Percentiles rank a stretch among this genome's conserved stretches.
Conservation (phyloP, 768 basidiomycete genomes). For the Lactarius deliciosus region DNA sequence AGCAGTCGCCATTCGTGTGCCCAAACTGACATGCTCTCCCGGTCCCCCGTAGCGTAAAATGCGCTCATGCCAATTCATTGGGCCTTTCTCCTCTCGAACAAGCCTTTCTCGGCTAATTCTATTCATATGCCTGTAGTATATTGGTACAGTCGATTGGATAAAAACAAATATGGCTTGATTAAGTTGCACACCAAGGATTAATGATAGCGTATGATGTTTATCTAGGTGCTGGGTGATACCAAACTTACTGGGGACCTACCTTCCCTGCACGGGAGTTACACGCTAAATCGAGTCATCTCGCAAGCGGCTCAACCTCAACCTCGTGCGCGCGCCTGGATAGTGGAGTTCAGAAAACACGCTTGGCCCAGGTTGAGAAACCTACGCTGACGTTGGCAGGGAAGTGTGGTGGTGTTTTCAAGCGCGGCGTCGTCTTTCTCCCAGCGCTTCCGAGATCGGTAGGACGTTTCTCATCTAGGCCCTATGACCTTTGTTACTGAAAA, state of each 20-base stretch:
- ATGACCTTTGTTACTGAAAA: conserved; percentile 31
- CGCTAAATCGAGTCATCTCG: not conserved
- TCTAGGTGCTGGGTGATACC: not conserved
- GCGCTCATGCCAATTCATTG: no score
- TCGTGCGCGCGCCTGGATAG: conserved; percentile 91
- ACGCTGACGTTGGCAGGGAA: conserved; percentile 81
- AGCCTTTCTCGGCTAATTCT: no score
- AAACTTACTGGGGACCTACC: not conserved
- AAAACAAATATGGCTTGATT: no score
- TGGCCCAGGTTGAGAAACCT: conserved; percentile 87
- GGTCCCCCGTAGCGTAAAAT: no score
- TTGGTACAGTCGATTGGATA: no score
- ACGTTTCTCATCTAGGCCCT: conserved; percentile 35
- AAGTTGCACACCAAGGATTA: no score
- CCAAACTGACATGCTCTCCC: no score
- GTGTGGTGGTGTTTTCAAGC: conserved; percentile 48
- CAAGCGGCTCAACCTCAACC: conserved; percentile 28
- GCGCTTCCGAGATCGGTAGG: conserved; percentile 49
- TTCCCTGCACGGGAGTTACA: not conserved
- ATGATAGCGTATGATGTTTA: not conserved
- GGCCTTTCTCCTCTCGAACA: no score
- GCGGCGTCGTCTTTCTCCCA: conserved; percentile 41
- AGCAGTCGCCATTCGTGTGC: no score
- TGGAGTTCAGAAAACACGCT: conserved; percentile 91
- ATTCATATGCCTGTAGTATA: no score